phyloP scores from a whole-genome alignment of 768 basidiomycete genomes.

The Leucocoprinus birnbaumii region DNA sequence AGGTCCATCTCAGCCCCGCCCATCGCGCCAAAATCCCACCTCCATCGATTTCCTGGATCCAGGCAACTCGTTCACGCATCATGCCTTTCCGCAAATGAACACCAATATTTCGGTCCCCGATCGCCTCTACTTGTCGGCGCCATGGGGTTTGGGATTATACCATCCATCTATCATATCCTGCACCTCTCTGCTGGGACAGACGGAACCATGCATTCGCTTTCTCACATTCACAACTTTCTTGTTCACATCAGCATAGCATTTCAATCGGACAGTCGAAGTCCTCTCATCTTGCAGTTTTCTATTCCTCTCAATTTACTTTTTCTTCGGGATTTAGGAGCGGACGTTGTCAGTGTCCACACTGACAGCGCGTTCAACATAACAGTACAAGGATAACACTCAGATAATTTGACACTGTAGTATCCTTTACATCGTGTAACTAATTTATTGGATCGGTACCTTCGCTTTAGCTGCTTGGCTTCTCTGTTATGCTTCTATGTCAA shows the following conservation, averaged over 20 bases:
- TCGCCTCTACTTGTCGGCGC: too few species aligned
- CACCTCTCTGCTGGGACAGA: not conserved
- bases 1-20: not conserved
- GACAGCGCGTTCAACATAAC: not conserved
- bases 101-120: too few species aligned
- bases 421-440: constrained; percentile 4
- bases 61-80: too few species aligned
- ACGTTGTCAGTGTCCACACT: not conserved
- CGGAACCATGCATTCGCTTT: constrained; percentile 1
- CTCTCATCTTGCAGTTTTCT: not conserved
- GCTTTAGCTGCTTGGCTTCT: not conserved
- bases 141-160: too few species aligned
- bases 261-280: constrained; percentile 6
- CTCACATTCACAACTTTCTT: constrained; percentile 1
- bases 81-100: too few species aligned
- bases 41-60: not conserved
- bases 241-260: constrained; percentile 1
- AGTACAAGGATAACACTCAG: not conserved
- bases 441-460: constrained; percentile 6
- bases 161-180: not conserved
- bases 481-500: not conserved
- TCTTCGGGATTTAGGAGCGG: constrained; percentile 5
- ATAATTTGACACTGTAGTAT: not conserved
- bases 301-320: not conserved
- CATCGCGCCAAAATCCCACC: not conserved